Percentiles rank a stretch among this genome's conserved stretches.
These are phyloP conservation scores for Paramecium biaurelia DNA, from an alignment of 73 alveolate species.

Conservation along the genomic window DNA sequence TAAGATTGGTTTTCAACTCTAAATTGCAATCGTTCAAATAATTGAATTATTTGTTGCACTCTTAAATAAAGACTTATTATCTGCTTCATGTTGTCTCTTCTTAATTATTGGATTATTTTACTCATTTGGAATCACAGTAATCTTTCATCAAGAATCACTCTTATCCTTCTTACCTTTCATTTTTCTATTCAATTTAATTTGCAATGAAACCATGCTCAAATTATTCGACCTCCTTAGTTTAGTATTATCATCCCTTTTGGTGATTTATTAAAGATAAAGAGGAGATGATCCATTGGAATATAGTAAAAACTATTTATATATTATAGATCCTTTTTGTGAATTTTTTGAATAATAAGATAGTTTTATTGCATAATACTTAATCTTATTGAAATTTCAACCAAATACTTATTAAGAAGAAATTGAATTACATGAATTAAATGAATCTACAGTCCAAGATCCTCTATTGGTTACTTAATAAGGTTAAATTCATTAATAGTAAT, in stretches of 20 bases:
- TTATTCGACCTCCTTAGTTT: neutral
- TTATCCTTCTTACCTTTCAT: neutral
- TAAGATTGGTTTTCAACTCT: neutral
- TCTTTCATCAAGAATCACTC: neutral
- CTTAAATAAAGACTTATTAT: neutral
- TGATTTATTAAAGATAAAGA: neutral
- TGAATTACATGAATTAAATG: neutral
- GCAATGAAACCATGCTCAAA: neutral
- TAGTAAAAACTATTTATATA: neutral
- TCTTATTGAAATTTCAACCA: neutral
- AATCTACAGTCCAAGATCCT: neutral
- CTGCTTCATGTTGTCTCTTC: neutral
- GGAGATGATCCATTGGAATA: neutral
- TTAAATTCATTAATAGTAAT: neutral
- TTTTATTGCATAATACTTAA: neutral
- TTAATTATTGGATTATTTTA: neutral
- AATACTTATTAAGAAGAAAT: neutral
- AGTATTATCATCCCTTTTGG: neutral
- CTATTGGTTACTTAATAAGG: neutral
- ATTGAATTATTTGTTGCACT: neutral
- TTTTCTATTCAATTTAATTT: neutral
- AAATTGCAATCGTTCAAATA: neutral
- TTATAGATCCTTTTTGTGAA: neutral
- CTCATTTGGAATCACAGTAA: conserved; percentile 5
- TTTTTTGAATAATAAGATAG: neutral